A percentile compares a stretch with the other conserved stretches of the same genome.
Evolutionary conservation across 2,329 filamentous ascomycete species (phyloP).

Genomic region (Phoma sp.): DNA sequence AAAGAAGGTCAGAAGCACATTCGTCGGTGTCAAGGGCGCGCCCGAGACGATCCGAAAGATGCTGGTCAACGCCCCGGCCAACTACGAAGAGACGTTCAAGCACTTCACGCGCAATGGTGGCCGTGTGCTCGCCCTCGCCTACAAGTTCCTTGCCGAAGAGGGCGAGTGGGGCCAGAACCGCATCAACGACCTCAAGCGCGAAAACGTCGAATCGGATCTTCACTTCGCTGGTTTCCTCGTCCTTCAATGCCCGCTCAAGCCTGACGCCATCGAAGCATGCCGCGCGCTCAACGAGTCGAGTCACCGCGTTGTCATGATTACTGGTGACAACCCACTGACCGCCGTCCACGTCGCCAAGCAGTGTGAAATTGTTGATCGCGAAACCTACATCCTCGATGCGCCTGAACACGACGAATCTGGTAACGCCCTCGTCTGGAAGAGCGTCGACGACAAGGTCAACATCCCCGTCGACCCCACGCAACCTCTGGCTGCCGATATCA

Average conservation of each 20-base stretch:
- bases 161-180: conserved; percentile 80
- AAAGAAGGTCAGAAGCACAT: conserved; percentile 81
- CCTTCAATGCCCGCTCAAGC: conserved; percentile 92
- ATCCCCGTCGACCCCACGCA: conserved; percentile 85
- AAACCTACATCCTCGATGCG: conserved; percentile 92
- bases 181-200: conserved; percentile 93
- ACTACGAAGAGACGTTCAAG: conserved; percentile 98
- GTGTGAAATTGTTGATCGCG: conserved; percentile 96
- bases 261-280: conserved; percentile 91
- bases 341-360: conserved; percentile 94
- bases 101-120: conserved; percentile 96
- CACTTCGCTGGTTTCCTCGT: conserved; percentile 95
- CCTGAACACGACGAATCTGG: conserved; percentile 87
- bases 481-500: conserved; percentile 79
- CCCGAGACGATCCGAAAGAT: conserved; percentile 97
- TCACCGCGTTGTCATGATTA: conserved; percentile 99
- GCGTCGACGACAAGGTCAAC: conserved; percentile 86
- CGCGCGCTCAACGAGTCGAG: conserved; percentile 99
- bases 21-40: conserved; percentile 94
- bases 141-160: conserved; percentile 86
- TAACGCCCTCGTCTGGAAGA: conserved; percentile 88
- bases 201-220: conserved; percentile 84
- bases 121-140: conserved; percentile 89
- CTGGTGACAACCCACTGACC: conserved; percentile 95
- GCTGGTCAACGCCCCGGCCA: conserved; percentile 78